Evolutionary conservation across 164 flowering plant species (phyloP).

Genomic region (Macadamia integrifolia): DNA sequence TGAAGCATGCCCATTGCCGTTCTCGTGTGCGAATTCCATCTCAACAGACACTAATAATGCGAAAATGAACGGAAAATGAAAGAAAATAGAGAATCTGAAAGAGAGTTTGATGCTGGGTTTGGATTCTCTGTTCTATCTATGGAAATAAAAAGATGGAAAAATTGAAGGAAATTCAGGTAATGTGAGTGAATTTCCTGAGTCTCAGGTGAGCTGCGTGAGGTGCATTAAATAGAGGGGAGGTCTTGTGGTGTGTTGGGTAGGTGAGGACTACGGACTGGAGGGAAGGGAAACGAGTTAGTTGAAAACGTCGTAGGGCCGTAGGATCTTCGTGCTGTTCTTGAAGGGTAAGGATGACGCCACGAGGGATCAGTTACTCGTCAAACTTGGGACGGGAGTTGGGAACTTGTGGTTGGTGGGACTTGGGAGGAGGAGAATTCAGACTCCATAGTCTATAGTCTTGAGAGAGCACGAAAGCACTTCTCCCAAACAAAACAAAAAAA

Average conservation of each 20-base stretch:
- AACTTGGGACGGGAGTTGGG: not conserved
- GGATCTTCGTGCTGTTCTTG: conserved; percentile 8
- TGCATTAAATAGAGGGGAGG: conserved; percentile 22
- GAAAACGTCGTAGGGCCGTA: conserved; percentile 10
- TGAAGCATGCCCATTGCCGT: conserved; percentile 12
- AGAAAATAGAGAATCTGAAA: conserved; percentile 3
- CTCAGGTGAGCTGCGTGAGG: conserved; percentile 8
- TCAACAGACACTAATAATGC: not conserved
- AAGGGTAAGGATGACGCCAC: conserved; percentile 9
- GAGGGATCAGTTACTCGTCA: conserved; percentile 8
- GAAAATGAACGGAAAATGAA: not conserved
- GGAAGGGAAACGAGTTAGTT: conserved; percentile 25
- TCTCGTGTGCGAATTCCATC: conserved; percentile 6
- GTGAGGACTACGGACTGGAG: not conserved
- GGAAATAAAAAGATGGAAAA: not conserved
- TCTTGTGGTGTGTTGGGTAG: conserved; percentile 14
- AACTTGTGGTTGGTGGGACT: not conserved
- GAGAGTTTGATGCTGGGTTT: not conserved
- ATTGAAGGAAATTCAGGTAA: conserved; percentile 1
- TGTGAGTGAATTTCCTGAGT: conserved; percentile 17
- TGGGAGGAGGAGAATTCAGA: conserved; percentile 1
- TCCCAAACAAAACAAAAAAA: too few species aligned
- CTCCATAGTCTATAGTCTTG: too few species aligned
- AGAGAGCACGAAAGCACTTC: too few species aligned
- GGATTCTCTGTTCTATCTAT: too few species aligned